Evolutionary conservation across 2,329 filamentous ascomycete genomes (phyloP).

Genomic region (Cytospora paraplurivora): DNA sequence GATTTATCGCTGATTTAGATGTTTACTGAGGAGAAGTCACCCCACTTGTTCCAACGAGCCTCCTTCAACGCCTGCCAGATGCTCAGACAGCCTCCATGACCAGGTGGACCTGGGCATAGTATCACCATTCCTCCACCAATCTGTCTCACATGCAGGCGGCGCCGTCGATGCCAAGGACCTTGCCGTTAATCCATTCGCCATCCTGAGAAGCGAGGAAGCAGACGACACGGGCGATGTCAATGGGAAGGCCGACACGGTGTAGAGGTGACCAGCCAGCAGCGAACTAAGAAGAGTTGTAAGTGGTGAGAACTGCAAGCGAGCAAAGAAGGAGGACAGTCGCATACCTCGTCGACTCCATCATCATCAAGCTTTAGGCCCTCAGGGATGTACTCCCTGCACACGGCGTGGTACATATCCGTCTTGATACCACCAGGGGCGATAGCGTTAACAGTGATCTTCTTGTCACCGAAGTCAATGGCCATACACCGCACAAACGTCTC

Average conservation of each 20-base stretch:
- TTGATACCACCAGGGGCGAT: constrained; percentile 66
- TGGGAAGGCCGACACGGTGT: constrained; percentile 66
- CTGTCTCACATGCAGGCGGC: constrained; percentile 37
- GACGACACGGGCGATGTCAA: constrained; percentile 68
- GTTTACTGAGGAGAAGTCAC: background rate
- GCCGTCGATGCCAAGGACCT: constrained; percentile 43
- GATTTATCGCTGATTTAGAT: background rate
- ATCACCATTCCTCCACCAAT: too few relatives aligned
- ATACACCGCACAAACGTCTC: constrained; percentile 77
- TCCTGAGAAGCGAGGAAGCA: constrained; percentile 54
- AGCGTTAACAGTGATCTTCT: constrained; percentile 65
- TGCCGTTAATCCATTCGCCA: constrained; percentile 51
- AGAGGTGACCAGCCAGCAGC: constrained; percentile 66
- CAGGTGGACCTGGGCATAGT: too few relatives aligned
- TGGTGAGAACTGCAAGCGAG: background rate
- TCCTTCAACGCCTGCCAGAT: background rate
- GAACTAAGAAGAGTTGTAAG: constrained; percentile 44
- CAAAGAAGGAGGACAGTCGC: constrained; percentile 18
- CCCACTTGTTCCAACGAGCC: background rate
- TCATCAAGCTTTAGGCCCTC: constrained; percentile 56
- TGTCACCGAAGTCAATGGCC: constrained; percentile 67
- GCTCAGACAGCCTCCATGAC: background rate
- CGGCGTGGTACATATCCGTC: constrained; percentile 66
- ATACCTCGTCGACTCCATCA: constrained; percentile 58
- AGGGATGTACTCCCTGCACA: constrained; percentile 65